phyloP scores from a whole-genome alignment of 331 rosid species.

The Pyracantha coccinea region DNA sequence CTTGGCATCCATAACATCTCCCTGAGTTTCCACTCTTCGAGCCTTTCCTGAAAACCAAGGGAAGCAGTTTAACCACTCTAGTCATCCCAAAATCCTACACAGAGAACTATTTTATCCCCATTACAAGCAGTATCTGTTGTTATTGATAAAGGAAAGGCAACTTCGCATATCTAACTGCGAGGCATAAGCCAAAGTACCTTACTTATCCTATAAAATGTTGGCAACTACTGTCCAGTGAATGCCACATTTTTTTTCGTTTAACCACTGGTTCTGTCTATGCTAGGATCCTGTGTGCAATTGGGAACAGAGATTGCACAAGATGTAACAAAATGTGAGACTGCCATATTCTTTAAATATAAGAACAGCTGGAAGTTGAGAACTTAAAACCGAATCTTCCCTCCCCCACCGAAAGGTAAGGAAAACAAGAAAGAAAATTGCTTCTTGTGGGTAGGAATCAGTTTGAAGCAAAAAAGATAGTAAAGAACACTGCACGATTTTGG shows the following conservation, averaged over 20 bases:
- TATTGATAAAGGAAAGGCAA: neutral
- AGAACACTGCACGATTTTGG: neutral
- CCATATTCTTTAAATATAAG: neutral
- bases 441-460: neutral
- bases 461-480: neutral
- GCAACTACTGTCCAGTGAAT: slow-evolving; percentile 1
- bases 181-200: neutral
- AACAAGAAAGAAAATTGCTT: neutral
- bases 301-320: neutral
- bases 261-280: neutral
- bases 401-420: no score
- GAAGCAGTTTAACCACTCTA: slow-evolving; percentile 2
- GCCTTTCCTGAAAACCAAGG: slow-evolving; percentile 51
- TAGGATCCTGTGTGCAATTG: slow-evolving; percentile 3
- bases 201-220: neutral
- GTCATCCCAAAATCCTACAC: neutral
- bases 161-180: neutral
- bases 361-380: neutral
- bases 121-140: neutral
- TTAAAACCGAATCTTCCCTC: neutral
- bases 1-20: slow-evolving; percentile 63
- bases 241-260: neutral
- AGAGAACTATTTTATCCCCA: neutral
- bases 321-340: slow-evolving; percentile 4
- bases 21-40: slow-evolving; percentile 60